Evolutionary conservation across 257 asterid species (phyloP), one percentile per base, ranked within the genome.

Genomic region (Nicotiana paniculata): DNA sequence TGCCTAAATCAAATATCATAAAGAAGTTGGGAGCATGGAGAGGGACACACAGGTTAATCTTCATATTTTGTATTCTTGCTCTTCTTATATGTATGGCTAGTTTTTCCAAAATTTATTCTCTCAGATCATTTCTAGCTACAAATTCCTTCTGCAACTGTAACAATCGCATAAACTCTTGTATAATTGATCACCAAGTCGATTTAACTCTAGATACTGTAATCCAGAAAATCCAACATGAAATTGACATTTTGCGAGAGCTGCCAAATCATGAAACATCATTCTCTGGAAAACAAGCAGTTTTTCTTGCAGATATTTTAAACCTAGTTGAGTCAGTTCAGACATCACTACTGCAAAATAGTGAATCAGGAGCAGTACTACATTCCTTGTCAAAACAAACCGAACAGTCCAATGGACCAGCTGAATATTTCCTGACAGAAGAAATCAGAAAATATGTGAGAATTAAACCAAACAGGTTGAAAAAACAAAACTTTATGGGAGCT

Each of bases 401-500:
- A n/a, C 84, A 70, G 17, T n/a, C 48, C 4, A 72, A 63, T 33
- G 83, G 69, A 0, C 83, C 86, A 8, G 77, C 76, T 0, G 92
- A 89, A 61, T 80, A 83, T 66, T 91, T 91, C 69, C 46, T 89
- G 32, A 90, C 85, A 0, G 97, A 92, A 26, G 97, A 92, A 68
- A 89, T 92, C 33, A 61, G 89, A 2, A 90, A 89, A 43, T 91
- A 92, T 78, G 84, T 91, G 3, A 84, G 78, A 33, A 82, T 87
- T 74, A 92, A 90, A 83, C 93, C 93, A 0, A 90, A 92, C 69
- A 83, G 95, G 61, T 86, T 92, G 1, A 86, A 88, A 12, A 92
- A 89, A 77, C 91, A 86, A 85, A 91, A 91, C 77, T 92, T 92
- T 90, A 91, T 90, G 93, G 95, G 92, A 4, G 92, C 91, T 1